Evolutionary conservation across 2,329 filamentous ascomycete genomes (phyloP), one percentile per base, ranked within the genome.

Genomic region (Acephala macrosclerotiorum): DNA sequence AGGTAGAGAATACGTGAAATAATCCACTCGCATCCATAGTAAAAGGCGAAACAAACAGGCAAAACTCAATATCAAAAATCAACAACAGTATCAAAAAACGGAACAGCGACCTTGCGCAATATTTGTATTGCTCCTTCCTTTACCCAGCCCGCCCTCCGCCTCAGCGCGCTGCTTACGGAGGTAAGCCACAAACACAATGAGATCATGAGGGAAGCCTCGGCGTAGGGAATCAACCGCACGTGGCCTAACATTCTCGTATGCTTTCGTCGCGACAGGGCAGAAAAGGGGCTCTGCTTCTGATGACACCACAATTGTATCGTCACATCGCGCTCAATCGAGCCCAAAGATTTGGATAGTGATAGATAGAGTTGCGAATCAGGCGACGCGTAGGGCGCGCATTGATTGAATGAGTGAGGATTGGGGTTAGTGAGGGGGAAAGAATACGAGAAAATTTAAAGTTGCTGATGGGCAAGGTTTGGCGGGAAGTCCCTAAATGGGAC

Each of bases 231-330:
- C n/a, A n/a, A 14, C 12, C 49, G 25, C 49, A 53, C 25, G 49
- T 16, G 49, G 49, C 49, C 29, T n/a, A 25, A 33, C 49, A 49
- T 29, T 49, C 49, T 53, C 49, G 49, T 53, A 53, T 53, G 29
- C 22, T 8, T 5, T 14, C 29, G 18, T 53, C 49, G n/a, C 22
- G 20, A 26, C n/a, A 22, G 7, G 20, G 40, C 45, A 7, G n/a
- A 22, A 49, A 49, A 49, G n/a, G 45, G 45, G 25, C 45, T 2
- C 45, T 22, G 20, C 18, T 8, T 1, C n/a, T 18, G 16, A 16
- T 42, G 14, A 42, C 40, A 6, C n/a, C n/a, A 33, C 29, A 9
- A 42, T 42, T n/a, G 14, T 42, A n/a, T 42, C 7, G 40, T 42
- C 40, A n/a, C 40, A 42, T 42, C 40, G 40, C 16, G 12, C 18